Conservation (phyloP, 179 eudicot species). For the Monotropa hypopitys region DNA sequence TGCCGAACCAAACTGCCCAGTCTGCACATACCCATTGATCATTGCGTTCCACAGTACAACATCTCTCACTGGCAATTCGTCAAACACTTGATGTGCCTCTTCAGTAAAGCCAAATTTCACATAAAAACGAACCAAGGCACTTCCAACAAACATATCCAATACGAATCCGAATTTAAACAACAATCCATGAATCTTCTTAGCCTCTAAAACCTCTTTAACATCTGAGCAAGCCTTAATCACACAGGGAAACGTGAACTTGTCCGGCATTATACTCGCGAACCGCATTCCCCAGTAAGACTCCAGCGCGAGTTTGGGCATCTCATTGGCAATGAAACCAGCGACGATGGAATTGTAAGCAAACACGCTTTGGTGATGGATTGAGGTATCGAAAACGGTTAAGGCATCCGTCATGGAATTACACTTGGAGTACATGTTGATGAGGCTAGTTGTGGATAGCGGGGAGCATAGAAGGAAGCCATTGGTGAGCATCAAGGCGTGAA, state of each 20-base stretch:
- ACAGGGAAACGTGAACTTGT: conserved; percentile 58
- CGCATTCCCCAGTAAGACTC: conserved; percentile 33
- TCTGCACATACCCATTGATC: conserved; percentile 39
- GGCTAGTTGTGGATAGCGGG: conserved; percentile 49
- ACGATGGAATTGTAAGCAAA: conserved; percentile 48
- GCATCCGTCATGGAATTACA: conserved; percentile 38
- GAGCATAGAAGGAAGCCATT: conserved; percentile 23
- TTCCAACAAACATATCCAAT: conserved; percentile 36
- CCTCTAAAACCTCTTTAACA: conserved; percentile 19
- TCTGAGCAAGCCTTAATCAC: conserved; percentile 38
- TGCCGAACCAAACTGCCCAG: conserved; percentile 22
- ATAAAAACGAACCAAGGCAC: conserved; percentile 44
- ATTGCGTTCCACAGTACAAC: conserved; percentile 49
- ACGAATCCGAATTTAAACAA: conserved; percentile 47
- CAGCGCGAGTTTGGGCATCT: conserved; percentile 22
- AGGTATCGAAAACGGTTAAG: conserved; percentile 23
- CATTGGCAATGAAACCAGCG: conserved; percentile 43
- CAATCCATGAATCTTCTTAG: conserved; percentile 45
- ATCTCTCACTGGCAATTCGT: conserved; percentile 35
- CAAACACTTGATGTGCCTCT: conserved; percentile 37
- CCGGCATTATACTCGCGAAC: conserved; percentile 28
- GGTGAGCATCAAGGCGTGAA: conserved; percentile 43
- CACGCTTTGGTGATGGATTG: conserved; percentile 26
- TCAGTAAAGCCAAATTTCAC: conserved; percentile 27
- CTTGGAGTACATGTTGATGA: conserved; percentile 69